Evolutionary conservation across 495 filamentous ascomycete genomes (phyloP).

Genomic region (Aspergillus campestris): DNA sequence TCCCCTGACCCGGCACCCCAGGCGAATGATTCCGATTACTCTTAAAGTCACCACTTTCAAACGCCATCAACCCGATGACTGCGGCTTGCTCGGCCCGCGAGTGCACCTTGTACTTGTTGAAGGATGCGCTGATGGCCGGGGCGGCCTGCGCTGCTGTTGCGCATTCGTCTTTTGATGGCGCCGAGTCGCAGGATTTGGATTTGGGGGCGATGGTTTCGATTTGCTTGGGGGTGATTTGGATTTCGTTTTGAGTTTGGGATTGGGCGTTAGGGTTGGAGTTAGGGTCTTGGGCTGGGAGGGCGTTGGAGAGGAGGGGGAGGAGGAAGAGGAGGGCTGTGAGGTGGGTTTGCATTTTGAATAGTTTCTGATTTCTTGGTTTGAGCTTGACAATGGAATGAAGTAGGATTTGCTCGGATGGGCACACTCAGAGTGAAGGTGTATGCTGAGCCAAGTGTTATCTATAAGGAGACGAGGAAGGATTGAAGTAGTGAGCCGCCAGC

Average conservation of each 20-base stretch:
- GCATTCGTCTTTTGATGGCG: conserved; percentile 48
- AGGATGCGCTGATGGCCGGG: conserved; percentile 44
- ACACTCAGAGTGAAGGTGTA: too few relatives aligned
- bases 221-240: conserved; percentile 31
- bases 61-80: conserved; percentile 53
- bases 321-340: conserved; percentile 2
- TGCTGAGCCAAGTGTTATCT: too few relatives aligned
- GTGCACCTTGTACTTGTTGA: conserved; percentile 47
- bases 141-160: conserved; percentile 56
- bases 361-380: conserved; percentile 1
- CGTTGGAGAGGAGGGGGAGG: conserved; percentile 10
- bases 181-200: conserved; percentile 39
- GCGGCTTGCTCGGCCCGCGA: conserved; percentile 52
- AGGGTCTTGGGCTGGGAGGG: conserved; percentile 7
- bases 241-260: neutral
- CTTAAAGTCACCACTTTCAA: conserved; percentile 60
- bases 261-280: neutral
- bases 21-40: conserved; percentile 60
- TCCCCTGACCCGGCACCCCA: conserved; percentile 62
- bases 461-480: too few relatives aligned
- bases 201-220: conserved; percentile 45
- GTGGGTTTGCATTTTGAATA: conserved; percentile 1
- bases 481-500: too few relatives aligned
- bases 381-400: neutral
- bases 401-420: too few relatives aligned